Conservation (phyloP, 2,329 filamentous ascomycete species). For the Hymenoscyphus albidus region DNA sequence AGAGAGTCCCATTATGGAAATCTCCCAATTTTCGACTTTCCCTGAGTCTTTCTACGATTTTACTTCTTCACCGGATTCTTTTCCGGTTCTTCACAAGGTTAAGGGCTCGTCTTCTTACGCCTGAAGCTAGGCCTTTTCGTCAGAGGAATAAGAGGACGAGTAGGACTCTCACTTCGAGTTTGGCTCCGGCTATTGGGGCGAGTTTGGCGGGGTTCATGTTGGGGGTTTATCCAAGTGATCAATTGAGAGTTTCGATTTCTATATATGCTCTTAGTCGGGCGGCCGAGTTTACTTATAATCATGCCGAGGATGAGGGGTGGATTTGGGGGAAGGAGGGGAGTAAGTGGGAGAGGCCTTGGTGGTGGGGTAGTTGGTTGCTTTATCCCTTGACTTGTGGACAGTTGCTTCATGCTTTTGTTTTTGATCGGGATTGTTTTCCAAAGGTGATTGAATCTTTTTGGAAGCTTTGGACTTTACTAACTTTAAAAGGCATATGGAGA, state of each 20-base stretch:
- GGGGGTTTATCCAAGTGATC: constrained; percentile 66
- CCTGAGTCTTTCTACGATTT: constrained; percentile 75
- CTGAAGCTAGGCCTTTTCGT: constrained; percentile 78
- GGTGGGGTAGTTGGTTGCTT: constrained; percentile 80
- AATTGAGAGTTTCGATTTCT: constrained; percentile 72
- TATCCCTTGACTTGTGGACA: constrained; percentile 75
- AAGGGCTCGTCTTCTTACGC: constrained; percentile 71
- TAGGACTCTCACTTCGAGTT: constrained; percentile 70
- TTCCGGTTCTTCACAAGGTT: constrained; percentile 85
- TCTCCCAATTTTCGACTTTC: constrained; percentile 74
- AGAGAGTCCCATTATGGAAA: constrained; percentile 53
- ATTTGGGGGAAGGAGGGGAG: constrained; percentile 55
- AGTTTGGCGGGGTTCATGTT: constrained; percentile 81
- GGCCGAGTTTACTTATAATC: constrained; percentile 83
- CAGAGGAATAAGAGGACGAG: constrained; percentile 75
- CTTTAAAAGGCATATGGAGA: constrained; percentile 46
- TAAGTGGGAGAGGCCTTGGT: constrained; percentile 67
- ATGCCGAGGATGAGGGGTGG: constrained; percentile 69
- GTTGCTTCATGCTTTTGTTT: constrained; percentile 70
- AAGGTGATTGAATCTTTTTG: constrained; percentile 43
- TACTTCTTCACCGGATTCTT: constrained; percentile 83
- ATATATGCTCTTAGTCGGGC: constrained; percentile 80
- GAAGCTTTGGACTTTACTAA: constrained; percentile 12
- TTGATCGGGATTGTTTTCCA: constrained; percentile 72
- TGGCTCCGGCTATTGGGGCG: constrained; percentile 86